phyloP scores from a whole-genome alignment of 441 rosid genomes.

The Raphanus hybrid region DNA sequence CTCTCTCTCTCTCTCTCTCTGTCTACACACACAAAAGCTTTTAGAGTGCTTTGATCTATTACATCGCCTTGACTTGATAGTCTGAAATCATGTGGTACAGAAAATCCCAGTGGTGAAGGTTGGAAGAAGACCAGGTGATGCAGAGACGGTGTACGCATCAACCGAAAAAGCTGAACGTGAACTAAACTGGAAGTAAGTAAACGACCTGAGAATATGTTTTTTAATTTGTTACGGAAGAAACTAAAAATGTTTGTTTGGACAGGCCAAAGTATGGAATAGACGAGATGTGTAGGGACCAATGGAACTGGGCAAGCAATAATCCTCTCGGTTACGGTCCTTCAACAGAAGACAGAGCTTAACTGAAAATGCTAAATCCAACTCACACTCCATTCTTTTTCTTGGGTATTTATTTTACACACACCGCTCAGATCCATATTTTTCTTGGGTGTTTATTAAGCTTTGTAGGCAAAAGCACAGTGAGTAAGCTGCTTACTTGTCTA shows the following conservation, averaged over 20 bases:
- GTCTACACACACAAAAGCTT: background rate
- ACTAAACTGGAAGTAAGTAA: slow-evolving; percentile 93
- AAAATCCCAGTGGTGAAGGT: slow-evolving; percentile 74
- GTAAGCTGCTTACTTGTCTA: slow-evolving; percentile 25
- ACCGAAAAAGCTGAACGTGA: slow-evolving; percentile 81
- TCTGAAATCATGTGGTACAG: slow-evolving; percentile 45
- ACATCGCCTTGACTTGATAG: background rate
- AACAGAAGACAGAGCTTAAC: slow-evolving; percentile 38
- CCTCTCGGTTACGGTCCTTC: slow-evolving; percentile 79
- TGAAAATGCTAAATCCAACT: slow-evolving; percentile 22
- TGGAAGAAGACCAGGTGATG: slow-evolving; percentile 87
- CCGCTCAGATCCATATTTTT: slow-evolving; percentile 23
- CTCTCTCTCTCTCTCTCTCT: background rate
- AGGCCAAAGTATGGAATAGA: slow-evolving; percentile 83
- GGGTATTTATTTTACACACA: slow-evolving; percentile 10
- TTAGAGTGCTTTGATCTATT: background rate
- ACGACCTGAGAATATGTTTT: background rate
- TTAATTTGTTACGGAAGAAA: background rate
- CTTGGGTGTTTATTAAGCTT: no score
- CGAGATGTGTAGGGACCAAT: slow-evolving; percentile 93
- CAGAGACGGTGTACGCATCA: slow-evolving; percentile 82
- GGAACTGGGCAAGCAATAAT: slow-evolving; percentile 97
- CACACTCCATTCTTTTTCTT: slow-evolving; percentile 17
- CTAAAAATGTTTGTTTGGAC: slow-evolving; percentile 34
- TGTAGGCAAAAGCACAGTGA: slow-evolving; percentile 22